Percentiles rank a stretch among this genome's conserved stretches.
Evolutionary conservation across 345 rosid species (phyloP).

Genomic region (Cardamine occulta): DNA sequence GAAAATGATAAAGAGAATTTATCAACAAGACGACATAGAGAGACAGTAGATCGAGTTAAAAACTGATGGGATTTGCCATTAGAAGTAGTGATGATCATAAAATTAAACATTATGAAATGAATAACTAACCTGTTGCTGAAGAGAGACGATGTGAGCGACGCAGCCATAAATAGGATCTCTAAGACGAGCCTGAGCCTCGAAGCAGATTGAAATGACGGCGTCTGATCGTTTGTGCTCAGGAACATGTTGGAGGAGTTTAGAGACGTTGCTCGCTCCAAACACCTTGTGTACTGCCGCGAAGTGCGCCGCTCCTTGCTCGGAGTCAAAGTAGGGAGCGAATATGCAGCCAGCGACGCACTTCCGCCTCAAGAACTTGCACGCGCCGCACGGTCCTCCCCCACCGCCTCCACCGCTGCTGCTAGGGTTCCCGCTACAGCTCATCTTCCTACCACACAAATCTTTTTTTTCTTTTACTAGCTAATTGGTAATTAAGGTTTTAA

Average conservation of each 20-base stretch:
- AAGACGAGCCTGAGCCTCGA: conserved; percentile 77
- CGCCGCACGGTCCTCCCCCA: conserved; percentile 80
- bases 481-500: conserved; percentile 34
- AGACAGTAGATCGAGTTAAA: conserved; percentile 25
- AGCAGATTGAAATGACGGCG: conserved; percentile 72
- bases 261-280: conserved; percentile 91
- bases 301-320: conserved; percentile 83
- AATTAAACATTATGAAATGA: neutral
- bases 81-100: neutral
- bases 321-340: conserved; percentile 78
- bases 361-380: conserved; percentile 81
- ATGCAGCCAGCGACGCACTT: conserved; percentile 83
- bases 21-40: conserved; percentile 28
- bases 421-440: conserved; percentile 46
- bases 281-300: conserved; percentile 87
- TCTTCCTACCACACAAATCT: conserved; percentile 12
- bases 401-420: conserved; percentile 47
- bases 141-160: conserved; percentile 74
- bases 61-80: conserved; percentile 26
- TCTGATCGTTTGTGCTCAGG: conserved; percentile 67
- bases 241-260: conserved; percentile 69
- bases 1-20: conserved; percentile 25
- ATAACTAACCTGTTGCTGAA: conserved; percentile 66
- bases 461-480: neutral
- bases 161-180: conserved; percentile 83